Conservation (phyloP, 441 rosid genomes). For the Mallotus japonicus region DNA sequence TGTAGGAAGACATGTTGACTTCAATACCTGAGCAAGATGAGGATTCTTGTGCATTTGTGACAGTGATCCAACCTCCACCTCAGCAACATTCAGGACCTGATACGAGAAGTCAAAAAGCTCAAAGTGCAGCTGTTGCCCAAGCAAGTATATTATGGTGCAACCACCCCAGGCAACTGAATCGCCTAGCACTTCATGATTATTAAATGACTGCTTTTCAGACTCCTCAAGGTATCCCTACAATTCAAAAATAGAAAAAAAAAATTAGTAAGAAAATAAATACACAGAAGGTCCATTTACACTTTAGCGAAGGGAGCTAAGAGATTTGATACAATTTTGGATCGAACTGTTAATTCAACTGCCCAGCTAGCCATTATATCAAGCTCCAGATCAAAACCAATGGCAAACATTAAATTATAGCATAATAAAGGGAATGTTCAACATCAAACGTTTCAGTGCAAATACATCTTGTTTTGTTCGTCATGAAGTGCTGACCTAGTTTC, state of each 20-base stretch:
- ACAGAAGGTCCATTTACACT: neutral
- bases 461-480: neutral
- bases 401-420: neutral
- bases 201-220: slow-evolving; percentile 45
- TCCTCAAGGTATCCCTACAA: slow-evolving; percentile 88
- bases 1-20: neutral
- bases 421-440: neutral
- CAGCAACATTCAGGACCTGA: slow-evolving; percentile 96
- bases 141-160: slow-evolving; percentile 92
- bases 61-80: slow-evolving; percentile 77
- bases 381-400: slow-evolving; percentile 1
- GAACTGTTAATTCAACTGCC: neutral
- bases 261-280: neutral
- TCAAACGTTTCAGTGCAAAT: neutral
- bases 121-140: slow-evolving; percentile 98
- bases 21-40: slow-evolving; percentile 63
- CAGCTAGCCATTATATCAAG: neutral
- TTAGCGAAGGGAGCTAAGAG: neutral
- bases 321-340: neutral
- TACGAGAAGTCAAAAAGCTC: slow-evolving; percentile 96
- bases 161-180: slow-evolving; percentile 99
- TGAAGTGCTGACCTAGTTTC: neutral
- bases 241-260: slow-evolving; percentile 22
- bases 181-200: slow-evolving; percentile 68
- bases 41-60: slow-evolving; percentile 56